Conservation (phyloP, 345 rosid species). For the Pistacia vera region DNA sequence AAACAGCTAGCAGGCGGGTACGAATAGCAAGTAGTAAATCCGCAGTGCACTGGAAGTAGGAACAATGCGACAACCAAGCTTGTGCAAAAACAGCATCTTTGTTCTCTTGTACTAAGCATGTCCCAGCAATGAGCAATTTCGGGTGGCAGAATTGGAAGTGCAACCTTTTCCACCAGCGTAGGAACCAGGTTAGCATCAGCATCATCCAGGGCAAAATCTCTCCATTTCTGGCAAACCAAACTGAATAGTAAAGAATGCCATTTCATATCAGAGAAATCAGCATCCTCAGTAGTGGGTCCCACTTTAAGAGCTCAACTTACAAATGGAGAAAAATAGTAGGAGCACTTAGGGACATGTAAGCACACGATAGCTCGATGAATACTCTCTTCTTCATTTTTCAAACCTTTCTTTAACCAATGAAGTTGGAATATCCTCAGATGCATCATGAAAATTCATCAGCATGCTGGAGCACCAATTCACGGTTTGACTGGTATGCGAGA, state of each 20-base stretch:
- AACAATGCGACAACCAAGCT: constrained; percentile 71
- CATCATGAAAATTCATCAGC: constrained; percentile 87
- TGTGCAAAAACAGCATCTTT: constrained; percentile 84
- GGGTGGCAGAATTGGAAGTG: constrained; percentile 80
- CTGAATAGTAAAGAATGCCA: constrained; percentile 85
- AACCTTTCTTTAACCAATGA: constrained; percentile 74
- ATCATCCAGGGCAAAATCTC: constrained; percentile 62
- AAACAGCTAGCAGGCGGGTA: constrained; percentile 75
- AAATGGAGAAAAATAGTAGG: constrained; percentile 93
- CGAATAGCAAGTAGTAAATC: constrained; percentile 61
- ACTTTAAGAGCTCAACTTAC: constrained; percentile 92
- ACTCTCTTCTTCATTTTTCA: constrained; percentile 86
- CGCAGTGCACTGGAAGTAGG: constrained; percentile 70
- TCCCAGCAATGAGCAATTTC: constrained; percentile 91
- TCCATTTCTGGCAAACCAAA: constrained; percentile 74
- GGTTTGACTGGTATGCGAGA: constrained; percentile 74
- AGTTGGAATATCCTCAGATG: constrained; percentile 83
- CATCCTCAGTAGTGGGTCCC: constrained; percentile 88
- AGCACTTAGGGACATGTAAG: constrained; percentile 82
- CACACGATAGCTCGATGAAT: constrained; percentile 74
- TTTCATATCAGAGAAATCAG: constrained; percentile 79
- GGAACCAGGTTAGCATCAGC: constrained; percentile 89
- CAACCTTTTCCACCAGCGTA: constrained; percentile 85
- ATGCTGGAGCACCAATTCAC: constrained; percentile 63
- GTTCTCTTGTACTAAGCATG: constrained; percentile 76